A percentile compares a stretch with the other conserved stretches of the same genome.
phyloP scores from a whole-genome alignment of 306 rosid genomes.

The Malus fusca region DNA sequence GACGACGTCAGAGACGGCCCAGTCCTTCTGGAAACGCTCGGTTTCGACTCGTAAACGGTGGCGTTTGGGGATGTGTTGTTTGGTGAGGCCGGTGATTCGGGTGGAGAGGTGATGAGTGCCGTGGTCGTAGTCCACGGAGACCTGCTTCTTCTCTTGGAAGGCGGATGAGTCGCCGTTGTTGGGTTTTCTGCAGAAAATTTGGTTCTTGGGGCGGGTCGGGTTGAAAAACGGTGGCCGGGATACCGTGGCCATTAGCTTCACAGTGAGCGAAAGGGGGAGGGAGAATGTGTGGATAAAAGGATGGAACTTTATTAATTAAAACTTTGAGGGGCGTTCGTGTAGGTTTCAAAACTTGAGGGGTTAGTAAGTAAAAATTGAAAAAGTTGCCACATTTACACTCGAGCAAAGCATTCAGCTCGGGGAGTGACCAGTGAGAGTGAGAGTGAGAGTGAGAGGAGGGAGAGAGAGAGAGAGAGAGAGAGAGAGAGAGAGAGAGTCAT shows the following conservation, averaged over 20 bases:
- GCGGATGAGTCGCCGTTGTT: conserved; percentile 19
- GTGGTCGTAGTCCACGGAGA: conserved; percentile 73
- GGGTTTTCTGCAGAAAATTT: conserved; percentile 26
- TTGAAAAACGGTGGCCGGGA: conserved; percentile 10
- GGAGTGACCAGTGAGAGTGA: no score
- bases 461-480: background rate
- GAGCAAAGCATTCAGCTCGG: background rate
- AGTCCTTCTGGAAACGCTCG: conserved; percentile 75
- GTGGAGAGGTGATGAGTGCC: conserved; percentile 54
- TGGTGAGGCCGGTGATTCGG: conserved; percentile 49
- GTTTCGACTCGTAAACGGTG: conserved; percentile 56
- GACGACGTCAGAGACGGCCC: conserved; percentile 76
- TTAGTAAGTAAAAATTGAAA: no score
- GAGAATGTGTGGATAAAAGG: background rate
- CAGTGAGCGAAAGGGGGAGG: background rate
- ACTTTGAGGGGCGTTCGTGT: no score
- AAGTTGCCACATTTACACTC: no score
- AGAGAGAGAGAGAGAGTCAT: background rate
- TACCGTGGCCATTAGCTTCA: conserved; percentile 31
- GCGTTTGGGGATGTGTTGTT: conserved; percentile 47
- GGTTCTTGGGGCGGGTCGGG: conserved; percentile 10
- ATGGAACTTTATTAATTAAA: background rate
- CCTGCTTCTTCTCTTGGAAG: conserved; percentile 61
- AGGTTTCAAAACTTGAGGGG: no score
- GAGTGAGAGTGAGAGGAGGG: background rate